A percentile compares a stretch with the other conserved stretches of the same genome.
These are phyloP conservation scores for Kwoniella dejecticola DNA, from an alignment of 768 basidiomycete species.

Conservation along the genomic window DNA sequence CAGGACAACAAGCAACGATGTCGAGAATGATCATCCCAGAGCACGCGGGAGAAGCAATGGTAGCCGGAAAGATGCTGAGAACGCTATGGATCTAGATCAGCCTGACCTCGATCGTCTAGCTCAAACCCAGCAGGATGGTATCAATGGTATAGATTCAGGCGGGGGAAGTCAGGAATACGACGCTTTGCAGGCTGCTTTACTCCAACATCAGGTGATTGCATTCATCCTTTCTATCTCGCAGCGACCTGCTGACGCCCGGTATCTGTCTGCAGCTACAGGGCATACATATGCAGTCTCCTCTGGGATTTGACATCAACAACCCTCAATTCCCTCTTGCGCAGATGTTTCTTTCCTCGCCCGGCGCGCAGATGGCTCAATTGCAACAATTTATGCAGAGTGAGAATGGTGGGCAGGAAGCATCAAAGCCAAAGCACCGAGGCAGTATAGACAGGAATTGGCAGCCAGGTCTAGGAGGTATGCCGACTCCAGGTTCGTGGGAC, in stretches of 20 bases:
- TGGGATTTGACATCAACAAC: conserved; percentile 40
- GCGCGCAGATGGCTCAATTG: conserved; percentile 7
- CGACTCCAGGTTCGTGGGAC: conserved; percentile 65
- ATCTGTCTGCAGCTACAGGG: conserved; percentile 45
- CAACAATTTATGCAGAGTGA: conserved; percentile 55
- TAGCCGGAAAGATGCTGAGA: not conserved
- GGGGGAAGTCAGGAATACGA: conserved; percentile 17
- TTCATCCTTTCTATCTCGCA: not conserved
- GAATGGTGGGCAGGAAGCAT: not conserved
- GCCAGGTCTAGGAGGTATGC: conserved; percentile 55
- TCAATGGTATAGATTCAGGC: not conserved
- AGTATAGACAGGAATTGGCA: conserved; percentile 18
- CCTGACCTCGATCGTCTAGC: conserved; percentile 1
- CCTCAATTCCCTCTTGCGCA: conserved; percentile 40
- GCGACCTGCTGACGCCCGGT: not conserved
- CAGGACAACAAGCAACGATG: conserved; percentile 1
- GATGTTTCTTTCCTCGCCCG: conserved; percentile 33
- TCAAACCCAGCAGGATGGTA: not conserved
- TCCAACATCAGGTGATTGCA: conserved; percentile 24
- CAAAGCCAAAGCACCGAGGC: not conserved
- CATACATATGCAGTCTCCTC: conserved; percentile 54
- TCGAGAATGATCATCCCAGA: not conserved
- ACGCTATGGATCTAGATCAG: conserved; percentile 19
- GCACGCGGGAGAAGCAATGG: not conserved
- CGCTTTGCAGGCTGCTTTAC: conserved; percentile 18